Evolutionary conservation across 2,329 filamentous ascomycete genomes (phyloP).

Genomic region (Talaromyces atroroseus): DNA sequence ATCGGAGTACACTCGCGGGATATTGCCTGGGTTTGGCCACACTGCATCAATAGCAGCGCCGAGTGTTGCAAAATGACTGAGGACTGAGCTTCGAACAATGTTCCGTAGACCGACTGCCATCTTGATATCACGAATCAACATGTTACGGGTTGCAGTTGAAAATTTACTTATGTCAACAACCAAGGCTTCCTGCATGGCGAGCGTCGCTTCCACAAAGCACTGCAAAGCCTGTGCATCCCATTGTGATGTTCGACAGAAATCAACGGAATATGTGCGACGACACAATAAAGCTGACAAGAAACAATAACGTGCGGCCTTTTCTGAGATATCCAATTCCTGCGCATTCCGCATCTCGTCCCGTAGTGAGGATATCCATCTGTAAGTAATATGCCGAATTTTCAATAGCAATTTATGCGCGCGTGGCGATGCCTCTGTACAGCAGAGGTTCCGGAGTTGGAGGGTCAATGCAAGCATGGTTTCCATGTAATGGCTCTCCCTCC

Average conservation of each 20-base stretch:
- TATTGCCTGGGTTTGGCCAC: slow-evolving; percentile 44
- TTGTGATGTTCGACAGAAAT: slow-evolving; percentile 25
- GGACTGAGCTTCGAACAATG: slow-evolving; percentile 37
- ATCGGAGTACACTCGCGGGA: no score
- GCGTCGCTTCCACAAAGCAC: slow-evolving; percentile 37
- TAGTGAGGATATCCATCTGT: slow-evolving; percentile 1
- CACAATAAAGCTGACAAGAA: slow-evolving; percentile 30
- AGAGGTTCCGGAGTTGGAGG: no score
- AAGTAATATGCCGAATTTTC: background rate
- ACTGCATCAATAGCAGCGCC: slow-evolving; percentile 36
- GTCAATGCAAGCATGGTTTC: slow-evolving; percentile 52
- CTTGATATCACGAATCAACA: slow-evolving; percentile 45
- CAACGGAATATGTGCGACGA: no score
- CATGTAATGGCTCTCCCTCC: slow-evolving; percentile 57
- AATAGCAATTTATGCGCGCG: no score
- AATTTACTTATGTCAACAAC: slow-evolving; percentile 33
- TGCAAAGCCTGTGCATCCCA: no score
- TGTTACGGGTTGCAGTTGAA: slow-evolving; percentile 15
- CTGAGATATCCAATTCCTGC: background rate
- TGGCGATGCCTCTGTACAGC: no score
- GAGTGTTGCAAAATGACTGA: no score
- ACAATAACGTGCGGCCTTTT: slow-evolving; percentile 7
- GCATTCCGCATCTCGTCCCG: slow-evolving; percentile 4
- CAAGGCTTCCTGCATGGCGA: slow-evolving; percentile 46
- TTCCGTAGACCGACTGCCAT: no score